Conservation (phyloP, 331 rosid genomes). For the Cydonia oblonga region DNA sequence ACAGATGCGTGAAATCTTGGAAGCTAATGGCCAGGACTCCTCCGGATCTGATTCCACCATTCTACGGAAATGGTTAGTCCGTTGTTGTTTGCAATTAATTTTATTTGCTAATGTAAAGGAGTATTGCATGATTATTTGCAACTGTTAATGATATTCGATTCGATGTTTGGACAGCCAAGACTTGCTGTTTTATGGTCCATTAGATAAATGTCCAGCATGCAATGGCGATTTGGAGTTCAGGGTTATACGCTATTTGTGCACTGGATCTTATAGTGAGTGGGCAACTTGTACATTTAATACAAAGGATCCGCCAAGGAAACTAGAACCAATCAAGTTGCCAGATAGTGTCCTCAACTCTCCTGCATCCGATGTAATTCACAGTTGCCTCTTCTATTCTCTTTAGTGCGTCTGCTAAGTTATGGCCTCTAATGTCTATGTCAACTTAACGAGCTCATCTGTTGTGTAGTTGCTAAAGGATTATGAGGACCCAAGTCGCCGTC, state of each 20-base stretch:
- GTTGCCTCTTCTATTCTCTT: neutral
- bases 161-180: slow-evolving; percentile 49
- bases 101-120: neutral
- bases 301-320: slow-evolving; percentile 63
- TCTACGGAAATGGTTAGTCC: slow-evolving; percentile 41
- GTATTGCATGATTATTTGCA: neutral
- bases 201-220: slow-evolving; percentile 61
- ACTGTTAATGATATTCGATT: neutral
- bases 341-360: slow-evolving; percentile 51
- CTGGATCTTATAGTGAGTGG: slow-evolving; percentile 72
- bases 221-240: slow-evolving; percentile 58
- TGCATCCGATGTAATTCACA: slow-evolving; percentile 34
- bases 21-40: slow-evolving; percentile 49
- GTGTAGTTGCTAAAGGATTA: slow-evolving; percentile 57
- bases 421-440: neutral
- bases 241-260: slow-evolving; percentile 47
- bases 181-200: slow-evolving; percentile 54
- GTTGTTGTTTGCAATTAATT: neutral
- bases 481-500: slow-evolving; percentile 41
- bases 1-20: slow-evolving; percentile 48
- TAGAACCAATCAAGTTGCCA: slow-evolving; percentile 40
- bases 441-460: neutral
- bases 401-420: neutral
- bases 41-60: slow-evolving; percentile 39
- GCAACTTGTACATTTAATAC: slow-evolving; percentile 60